A percentile compares a stretch with the other conserved stretches of the same genome.
Evolutionary conservation across 257 asterid species (phyloP).

Genomic region (Apocynum venetum): DNA sequence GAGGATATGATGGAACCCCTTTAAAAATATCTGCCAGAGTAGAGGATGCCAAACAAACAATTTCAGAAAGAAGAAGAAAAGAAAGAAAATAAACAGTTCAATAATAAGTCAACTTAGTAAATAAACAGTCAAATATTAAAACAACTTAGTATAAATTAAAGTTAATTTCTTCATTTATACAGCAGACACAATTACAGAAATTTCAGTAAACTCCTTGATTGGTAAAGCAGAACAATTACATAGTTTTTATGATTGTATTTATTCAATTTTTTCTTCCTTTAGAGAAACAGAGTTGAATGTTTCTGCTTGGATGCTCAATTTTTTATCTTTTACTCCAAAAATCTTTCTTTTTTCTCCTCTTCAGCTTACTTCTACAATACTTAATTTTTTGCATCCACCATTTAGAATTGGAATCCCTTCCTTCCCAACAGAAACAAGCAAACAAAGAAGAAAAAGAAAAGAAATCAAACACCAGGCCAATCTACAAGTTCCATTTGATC

Average conservation of each 20-base stretch:
- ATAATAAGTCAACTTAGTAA: not conserved
- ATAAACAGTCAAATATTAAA: not conserved
- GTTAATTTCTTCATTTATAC: not conserved
- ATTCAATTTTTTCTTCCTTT: not conserved
- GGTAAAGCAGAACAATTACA: not conserved
- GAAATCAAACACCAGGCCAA: not conserved
- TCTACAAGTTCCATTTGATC: not conserved
- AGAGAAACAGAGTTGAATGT: not conserved
- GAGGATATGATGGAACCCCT: slow-evolving; percentile 68
- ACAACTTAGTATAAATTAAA: not conserved
- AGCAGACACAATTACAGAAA: not conserved
- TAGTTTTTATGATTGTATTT: not conserved
- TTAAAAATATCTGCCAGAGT: slow-evolving; percentile 29
- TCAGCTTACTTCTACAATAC: not conserved
- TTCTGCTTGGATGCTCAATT: not conserved
- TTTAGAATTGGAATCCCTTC: not conserved
- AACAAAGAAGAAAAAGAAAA: not conserved
- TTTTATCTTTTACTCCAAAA: not conserved
- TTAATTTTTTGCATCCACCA: not conserved
- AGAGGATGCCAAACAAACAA: slow-evolving; percentile 1
- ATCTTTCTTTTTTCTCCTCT: not conserved
- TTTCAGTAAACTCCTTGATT: not conserved
- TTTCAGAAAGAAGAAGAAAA: not conserved
- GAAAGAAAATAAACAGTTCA: not conserved
- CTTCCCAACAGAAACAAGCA: not conserved